These are phyloP conservation scores for Colletotrichum endophyticum DNA, from an alignment of 2,329 filamentous ascomycete genomes.

Conservation along the genomic window DNA sequence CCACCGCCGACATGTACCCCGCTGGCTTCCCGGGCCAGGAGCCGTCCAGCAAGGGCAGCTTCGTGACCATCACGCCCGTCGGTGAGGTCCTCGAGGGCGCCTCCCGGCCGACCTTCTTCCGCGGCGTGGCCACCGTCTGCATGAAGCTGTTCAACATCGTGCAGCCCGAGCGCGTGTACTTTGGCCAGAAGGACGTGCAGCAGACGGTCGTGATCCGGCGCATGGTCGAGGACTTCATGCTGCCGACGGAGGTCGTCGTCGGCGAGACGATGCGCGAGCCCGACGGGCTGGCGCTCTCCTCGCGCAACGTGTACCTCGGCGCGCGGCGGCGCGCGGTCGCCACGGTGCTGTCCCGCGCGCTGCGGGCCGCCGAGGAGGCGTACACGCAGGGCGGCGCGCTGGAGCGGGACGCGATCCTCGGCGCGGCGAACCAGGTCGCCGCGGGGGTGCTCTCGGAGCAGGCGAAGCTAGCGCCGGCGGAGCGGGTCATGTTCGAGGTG, in stretches of 20 bases:
- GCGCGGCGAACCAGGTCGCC: slow-evolving; percentile 68
- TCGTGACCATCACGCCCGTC: slow-evolving; percentile 89
- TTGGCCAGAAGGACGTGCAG: slow-evolving; percentile 98
- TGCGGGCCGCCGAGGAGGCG: slow-evolving; percentile 72
- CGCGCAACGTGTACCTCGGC: slow-evolving; percentile 92
- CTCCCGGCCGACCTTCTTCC: slow-evolving; percentile 91
- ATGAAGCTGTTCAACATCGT: slow-evolving; percentile 71
- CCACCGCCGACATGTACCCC: slow-evolving; percentile 86
- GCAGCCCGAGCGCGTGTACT: slow-evolving; percentile 76
- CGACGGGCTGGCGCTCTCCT: slow-evolving; percentile 90
- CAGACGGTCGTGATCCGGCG: slow-evolving; percentile 89
- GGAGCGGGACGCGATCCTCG: slow-evolving; percentile 71
- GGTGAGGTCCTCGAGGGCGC: slow-evolving; percentile 82
- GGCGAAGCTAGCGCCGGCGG: slow-evolving; percentile 57
- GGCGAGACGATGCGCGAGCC: slow-evolving; percentile 75
- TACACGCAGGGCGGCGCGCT: slow-evolving; percentile 57
- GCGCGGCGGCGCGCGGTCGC: slow-evolving; percentile 73
- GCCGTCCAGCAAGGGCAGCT: slow-evolving; percentile 79
- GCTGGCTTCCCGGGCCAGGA: slow-evolving; percentile 75
- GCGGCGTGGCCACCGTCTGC: slow-evolving; percentile 94
- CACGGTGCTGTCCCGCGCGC: slow-evolving; percentile 71
- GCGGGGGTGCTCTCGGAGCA: slow-evolving; percentile 64
- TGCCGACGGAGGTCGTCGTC: slow-evolving; percentile 77
- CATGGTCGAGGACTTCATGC: slow-evolving; percentile 86
- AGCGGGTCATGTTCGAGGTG: slow-evolving; percentile 77